phyloP scores from a whole-genome alignment of 805 yeast species.

The Candida oleophila region DNA sequence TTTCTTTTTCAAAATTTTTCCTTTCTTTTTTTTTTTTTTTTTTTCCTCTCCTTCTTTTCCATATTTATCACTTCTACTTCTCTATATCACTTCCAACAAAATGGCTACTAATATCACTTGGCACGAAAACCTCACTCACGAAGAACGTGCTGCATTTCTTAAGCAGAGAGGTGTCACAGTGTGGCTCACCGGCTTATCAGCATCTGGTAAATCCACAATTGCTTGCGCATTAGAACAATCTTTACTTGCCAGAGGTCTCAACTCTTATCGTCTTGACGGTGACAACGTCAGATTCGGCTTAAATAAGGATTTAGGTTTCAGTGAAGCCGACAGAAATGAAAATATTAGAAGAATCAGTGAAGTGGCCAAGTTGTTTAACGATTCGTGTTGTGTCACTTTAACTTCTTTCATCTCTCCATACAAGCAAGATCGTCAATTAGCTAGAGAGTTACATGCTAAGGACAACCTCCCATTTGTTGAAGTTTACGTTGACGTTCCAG shows the following conservation, averaged over 20 bases:
- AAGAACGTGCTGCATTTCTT: slow-evolving; percentile 69
- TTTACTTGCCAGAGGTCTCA: slow-evolving; percentile 64
- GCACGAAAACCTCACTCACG: slow-evolving; percentile 87
- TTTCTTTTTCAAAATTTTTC: neutral
- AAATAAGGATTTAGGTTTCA: slow-evolving; percentile 92
- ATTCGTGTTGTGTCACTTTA: slow-evolving; percentile 81
- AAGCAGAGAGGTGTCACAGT: slow-evolving; percentile 86
- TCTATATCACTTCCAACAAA: slow-evolving; percentile 8
- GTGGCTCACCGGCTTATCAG: slow-evolving; percentile 95
- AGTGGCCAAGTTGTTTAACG: slow-evolving; percentile 91
- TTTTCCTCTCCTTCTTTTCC: neutral
- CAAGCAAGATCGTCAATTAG: slow-evolving; percentile 76
- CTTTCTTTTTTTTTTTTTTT: neutral
- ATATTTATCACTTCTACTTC: neutral
- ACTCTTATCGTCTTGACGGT: slow-evolving; percentile 88
- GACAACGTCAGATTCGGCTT: slow-evolving; percentile 94
- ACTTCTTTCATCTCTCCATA: slow-evolving; percentile 95
- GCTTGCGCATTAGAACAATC: slow-evolving; percentile 92
- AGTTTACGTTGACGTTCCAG: slow-evolving; percentile 89
- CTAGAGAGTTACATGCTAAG: slow-evolving; percentile 79
- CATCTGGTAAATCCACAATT: slow-evolving; percentile 92
- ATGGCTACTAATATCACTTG: slow-evolving; percentile 98
- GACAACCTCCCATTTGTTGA: slow-evolving; percentile 81
- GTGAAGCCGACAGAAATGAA: slow-evolving; percentile 89
- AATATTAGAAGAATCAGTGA: slow-evolving; percentile 94